Evolutionary conservation across 2,329 filamentous ascomycete species (phyloP).

Genomic region (Cyclaneusma minus): DNA sequence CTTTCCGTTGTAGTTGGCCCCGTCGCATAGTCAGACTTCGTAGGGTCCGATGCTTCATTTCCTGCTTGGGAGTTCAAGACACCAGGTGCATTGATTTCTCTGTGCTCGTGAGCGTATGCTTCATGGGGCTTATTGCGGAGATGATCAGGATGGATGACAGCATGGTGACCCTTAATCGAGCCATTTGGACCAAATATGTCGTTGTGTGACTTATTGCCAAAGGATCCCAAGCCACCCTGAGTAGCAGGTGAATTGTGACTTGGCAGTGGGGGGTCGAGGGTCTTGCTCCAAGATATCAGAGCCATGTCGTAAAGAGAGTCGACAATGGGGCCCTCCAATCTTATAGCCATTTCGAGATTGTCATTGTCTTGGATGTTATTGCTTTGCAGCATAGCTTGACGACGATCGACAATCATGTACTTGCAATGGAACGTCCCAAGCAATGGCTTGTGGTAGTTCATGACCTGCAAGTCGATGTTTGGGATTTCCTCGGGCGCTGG

Average conservation of each 20-base stretch:
- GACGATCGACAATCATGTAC: slow-evolving; percentile 62
- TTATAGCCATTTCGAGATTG: slow-evolving; percentile 69
- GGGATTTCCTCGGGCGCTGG: slow-evolving; percentile 51
- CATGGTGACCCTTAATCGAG: slow-evolving; percentile 15
- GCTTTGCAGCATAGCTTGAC: slow-evolving; percentile 55
- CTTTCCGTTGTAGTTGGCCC: slow-evolving; percentile 5
- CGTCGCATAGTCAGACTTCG: slow-evolving; percentile 3
- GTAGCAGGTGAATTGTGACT: slow-evolving; percentile 33
- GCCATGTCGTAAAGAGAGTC: slow-evolving; percentile 63
- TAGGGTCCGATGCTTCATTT: neutral
- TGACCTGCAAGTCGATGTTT: slow-evolving; percentile 54
- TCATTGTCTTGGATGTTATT: slow-evolving; percentile 71
- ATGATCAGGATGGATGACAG: slow-evolving; percentile 7
- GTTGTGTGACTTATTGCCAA: slow-evolving; percentile 9
- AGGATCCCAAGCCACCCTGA: slow-evolving; percentile 12
- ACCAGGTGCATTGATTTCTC: slow-evolving; percentile 8
- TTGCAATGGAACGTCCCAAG: slow-evolving; percentile 67
- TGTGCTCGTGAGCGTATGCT: slow-evolving; percentile 8
- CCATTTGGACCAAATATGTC: slow-evolving; percentile 16
- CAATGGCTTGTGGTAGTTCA: slow-evolving; percentile 55
- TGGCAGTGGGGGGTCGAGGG: slow-evolving; percentile 42
- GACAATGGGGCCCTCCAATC: slow-evolving; percentile 62
- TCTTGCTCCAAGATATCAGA: slow-evolving; percentile 55
- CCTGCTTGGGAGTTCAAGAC: neutral
- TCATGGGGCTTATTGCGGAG: slow-evolving; percentile 5